Evolutionary conservation across 305 asterid genomes (phyloP).

Genomic region (Withania somnifera): DNA sequence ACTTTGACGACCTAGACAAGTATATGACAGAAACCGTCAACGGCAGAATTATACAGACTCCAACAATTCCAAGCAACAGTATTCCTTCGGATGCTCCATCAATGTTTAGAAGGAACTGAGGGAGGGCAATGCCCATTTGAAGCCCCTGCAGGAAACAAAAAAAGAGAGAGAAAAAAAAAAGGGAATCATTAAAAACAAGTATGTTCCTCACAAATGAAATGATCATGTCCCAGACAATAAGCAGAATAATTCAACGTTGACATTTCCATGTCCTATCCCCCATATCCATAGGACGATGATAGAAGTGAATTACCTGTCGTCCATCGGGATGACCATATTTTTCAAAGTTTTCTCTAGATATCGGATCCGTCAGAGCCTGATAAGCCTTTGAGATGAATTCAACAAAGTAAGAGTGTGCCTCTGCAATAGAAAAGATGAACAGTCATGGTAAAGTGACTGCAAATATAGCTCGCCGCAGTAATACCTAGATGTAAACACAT

Average conservation of each 20-base stretch:
- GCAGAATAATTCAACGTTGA: neutral
- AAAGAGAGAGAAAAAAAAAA: neutral
- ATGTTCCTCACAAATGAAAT: neutral
- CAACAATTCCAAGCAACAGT: slow-evolving; percentile 87
- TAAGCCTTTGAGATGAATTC: slow-evolving; percentile 96
- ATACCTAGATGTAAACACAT: neutral
- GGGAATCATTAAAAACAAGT: slow-evolving; percentile 1
- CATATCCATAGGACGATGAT: neutral
- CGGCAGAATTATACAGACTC: slow-evolving; percentile 87
- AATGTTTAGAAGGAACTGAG: slow-evolving; percentile 77
- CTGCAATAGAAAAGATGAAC: slow-evolving; percentile 35
- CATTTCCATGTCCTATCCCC: neutral
- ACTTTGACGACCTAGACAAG: slow-evolving; percentile 84
- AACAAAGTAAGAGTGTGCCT: slow-evolving; percentile 82
- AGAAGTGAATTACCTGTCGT: slow-evolving; percentile 61
- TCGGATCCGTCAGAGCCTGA: slow-evolving; percentile 97
- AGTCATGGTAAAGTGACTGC: slow-evolving; percentile 10
- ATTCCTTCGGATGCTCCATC: slow-evolving; percentile 95
- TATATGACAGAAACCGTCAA: slow-evolving; percentile 80
- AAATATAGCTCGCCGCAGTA: neutral
- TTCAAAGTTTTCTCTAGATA: slow-evolving; percentile 90
- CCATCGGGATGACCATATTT: slow-evolving; percentile 99
- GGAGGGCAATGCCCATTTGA: slow-evolving; percentile 98
- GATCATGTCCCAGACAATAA: neutral
- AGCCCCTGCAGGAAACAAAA: slow-evolving; percentile 50